These are phyloP conservation scores for Claviceps sp. DNA, from an alignment of 2,329 filamentous ascomycete genomes.

Conservation along the genomic window DNA sequence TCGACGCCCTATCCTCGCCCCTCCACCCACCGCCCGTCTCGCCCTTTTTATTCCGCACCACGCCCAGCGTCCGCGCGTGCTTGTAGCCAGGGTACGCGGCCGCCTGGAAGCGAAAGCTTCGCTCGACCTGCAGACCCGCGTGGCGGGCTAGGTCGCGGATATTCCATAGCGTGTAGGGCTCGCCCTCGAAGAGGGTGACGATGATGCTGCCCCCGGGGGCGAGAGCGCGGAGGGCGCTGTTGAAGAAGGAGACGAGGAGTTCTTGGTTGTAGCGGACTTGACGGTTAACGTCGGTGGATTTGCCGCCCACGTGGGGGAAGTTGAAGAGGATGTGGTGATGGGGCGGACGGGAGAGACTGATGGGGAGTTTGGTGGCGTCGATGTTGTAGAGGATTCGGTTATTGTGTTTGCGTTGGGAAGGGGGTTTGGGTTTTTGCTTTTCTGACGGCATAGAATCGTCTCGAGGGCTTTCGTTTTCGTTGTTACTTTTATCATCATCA, in stretches of 20 bases:
- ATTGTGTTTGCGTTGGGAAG: constrained; percentile 12
- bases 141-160: constrained; percentile 76
- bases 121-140: constrained; percentile 53
- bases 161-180: constrained; percentile 95
- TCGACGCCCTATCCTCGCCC: constrained; percentile 30
- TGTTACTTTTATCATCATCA: neutral
- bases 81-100: constrained; percentile 58
- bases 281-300: constrained; percentile 83
- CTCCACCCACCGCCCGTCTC: constrained; percentile 29
- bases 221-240: constrained; percentile 27
- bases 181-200: constrained; percentile 81
- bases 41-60: constrained; percentile 35
- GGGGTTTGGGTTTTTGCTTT: neutral
- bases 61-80: constrained; percentile 61
- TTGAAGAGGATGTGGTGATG: constrained; percentile 86
- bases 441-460: neutral
- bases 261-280: constrained; percentile 89
- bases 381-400: constrained; percentile 6
- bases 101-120: constrained; percentile 57
- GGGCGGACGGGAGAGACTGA: constrained; percentile 33
- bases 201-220: constrained; percentile 48
- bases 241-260: constrained; percentile 57
- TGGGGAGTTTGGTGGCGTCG: constrained; percentile 28
- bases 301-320: constrained; percentile 90
- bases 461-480: neutral